Percentiles rank a stretch among this genome's conserved stretches.
These are phyloP conservation scores for Ogataea populi-albae DNA, from an alignment of 805 yeast species.

Conservation along the genomic window DNA sequence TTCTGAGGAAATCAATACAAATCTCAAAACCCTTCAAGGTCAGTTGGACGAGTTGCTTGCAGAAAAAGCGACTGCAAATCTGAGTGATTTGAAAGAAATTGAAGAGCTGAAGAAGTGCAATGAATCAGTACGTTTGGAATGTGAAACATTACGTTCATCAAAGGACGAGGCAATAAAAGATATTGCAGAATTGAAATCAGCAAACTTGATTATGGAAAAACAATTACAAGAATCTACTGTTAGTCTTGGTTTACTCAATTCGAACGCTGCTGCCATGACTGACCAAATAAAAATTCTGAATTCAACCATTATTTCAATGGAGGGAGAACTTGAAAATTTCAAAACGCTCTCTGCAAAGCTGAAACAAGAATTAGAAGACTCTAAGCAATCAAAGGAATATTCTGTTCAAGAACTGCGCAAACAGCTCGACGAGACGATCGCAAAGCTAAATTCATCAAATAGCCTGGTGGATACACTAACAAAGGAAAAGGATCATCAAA, in stretches of 20 bases:
- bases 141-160: background rate
- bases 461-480: background rate
- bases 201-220: conserved; percentile 1
- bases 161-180: background rate
- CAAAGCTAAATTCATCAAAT: no score
- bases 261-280: background rate
- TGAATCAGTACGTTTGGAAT: background rate
- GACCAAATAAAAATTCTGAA: background rate
- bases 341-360: background rate
- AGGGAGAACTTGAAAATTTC: no score
- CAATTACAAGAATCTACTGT: background rate
- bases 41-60: conserved; percentile 3
- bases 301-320: no score
- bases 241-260: background rate
- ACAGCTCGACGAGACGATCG: no score
- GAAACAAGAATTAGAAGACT: background rate
- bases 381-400: background rate
- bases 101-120: conserved; percentile 1
- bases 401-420: background rate
- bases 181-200: background rate
- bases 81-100: no score
- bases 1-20: no score
- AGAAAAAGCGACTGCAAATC: conserved; percentile 2
- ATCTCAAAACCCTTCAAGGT: no score
- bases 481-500: conserved; percentile 2